phyloP scores from a whole-genome alignment of 495 filamentous ascomycete species.

The Amphirosellinia nigrospora region DNA sequence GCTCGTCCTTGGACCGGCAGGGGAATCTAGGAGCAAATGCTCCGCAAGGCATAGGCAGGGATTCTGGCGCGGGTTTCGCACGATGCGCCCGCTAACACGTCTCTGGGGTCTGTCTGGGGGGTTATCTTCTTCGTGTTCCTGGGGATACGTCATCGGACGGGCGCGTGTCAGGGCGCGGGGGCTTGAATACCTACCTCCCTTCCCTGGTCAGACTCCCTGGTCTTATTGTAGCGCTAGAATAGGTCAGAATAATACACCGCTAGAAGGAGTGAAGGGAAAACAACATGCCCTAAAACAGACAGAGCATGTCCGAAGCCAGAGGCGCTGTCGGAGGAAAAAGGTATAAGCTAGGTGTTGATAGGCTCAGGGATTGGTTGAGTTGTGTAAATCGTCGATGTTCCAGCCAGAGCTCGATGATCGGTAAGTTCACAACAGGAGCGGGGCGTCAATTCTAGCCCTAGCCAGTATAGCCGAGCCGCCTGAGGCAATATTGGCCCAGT shows the following conservation, averaged over 20 bases:
- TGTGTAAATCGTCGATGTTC: constrained; percentile 35
- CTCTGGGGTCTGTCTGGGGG: background rate
- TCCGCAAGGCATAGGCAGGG: constrained; percentile 13
- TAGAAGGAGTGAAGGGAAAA: background rate
- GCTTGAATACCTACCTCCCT: too few relatives aligned
- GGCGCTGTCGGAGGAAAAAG: background rate
- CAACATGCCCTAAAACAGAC: background rate
- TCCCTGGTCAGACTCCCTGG: too few relatives aligned
- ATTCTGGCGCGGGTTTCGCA: too few relatives aligned
- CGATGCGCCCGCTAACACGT: too few relatives aligned
- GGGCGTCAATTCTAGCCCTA: constrained; percentile 3
- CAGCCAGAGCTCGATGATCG: constrained; percentile 40
- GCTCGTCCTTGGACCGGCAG: constrained; percentile 5
- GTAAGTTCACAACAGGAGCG: constrained; percentile 19
- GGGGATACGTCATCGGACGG: constrained; percentile 14
- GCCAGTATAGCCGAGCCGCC: background rate
- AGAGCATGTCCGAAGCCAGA: background rate
- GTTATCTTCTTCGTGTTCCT: background rate
- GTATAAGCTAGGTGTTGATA: background rate
- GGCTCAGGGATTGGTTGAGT: background rate
- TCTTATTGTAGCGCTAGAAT: background rate
- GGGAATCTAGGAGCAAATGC: constrained; percentile 10
- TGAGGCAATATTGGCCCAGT: background rate
- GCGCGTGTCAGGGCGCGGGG: constrained; percentile 4
- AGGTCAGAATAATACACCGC: constrained; percentile 8